Base-by-base conservation (phyloP, 2,329 filamentous ascomycete species). In the Botrytis hyacinthi region DNA sequence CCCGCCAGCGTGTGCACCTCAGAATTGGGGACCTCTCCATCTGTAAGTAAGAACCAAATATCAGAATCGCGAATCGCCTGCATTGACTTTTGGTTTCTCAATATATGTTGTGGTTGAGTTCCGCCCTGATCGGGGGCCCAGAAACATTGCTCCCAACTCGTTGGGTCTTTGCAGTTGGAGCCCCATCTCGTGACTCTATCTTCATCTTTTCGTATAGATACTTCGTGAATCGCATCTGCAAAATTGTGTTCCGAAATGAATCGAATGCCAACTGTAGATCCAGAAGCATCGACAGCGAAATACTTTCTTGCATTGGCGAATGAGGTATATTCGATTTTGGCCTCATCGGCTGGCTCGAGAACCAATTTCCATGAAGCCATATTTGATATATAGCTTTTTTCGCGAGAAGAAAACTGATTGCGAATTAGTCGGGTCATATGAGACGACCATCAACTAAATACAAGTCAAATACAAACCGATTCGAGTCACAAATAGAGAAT, bases 31-130 rank as follows among this genome's bases (percentile, higher is more conserved):
- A 66, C 29, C 42, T 66, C 42, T 48, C 62, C 62, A 35, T 66
- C 62, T 20, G 62, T 66, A 16, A 66, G 62, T 48, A 66, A 35
- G 12, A 66, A 66, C 62, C 62, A 66, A 35, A 66, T 35, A n/a
- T 66, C 42, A 9, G 62, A 22, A 9, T 66, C 22, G 4, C 14
- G 29, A 12, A 66, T 66, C 10, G 42, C 62, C 26, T 46, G 20
- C 20, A 66, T 35, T 3, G 62, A 66, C 0, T 16, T 14, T 48
- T 16, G 29, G 3, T 66, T 66, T 20, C 62, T 66, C 42, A 66
- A 48, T 35, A 66, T 48, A 10, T 14, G 32, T 48, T 35, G 42
- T 48, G 62, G 62, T 4, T 18, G 22, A 0, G 62, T 48, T 48
- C 20, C 29, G 22, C 42, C 62, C 42, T 66, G 62, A 8, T 66